A percentile compares a stretch with the other conserved stretches of the same genome.
Conservation (phyloP, 2,329 filamentous ascomycete genomes). For the Lomentospora prolificans region DNA sequence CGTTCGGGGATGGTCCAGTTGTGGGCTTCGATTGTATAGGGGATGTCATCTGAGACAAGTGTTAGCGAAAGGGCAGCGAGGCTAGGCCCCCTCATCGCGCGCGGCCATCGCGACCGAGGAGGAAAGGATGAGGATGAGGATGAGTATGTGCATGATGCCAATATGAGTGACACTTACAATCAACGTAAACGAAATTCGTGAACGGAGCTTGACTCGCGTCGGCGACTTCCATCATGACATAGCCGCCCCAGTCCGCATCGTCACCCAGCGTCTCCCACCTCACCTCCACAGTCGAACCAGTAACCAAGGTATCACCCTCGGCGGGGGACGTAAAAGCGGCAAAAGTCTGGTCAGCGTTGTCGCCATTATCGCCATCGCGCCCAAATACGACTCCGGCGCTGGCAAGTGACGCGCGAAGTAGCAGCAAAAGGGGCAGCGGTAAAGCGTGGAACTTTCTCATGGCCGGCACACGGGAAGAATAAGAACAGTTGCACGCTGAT, state of each 20-base stretch:
- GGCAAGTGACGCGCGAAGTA: not conserved
- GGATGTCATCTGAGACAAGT: not conserved
- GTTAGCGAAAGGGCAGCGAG: not conserved
- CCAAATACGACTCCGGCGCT: not conserved
- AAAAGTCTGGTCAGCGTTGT: not conserved
- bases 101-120: no score
- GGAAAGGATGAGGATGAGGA: not conserved
- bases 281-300: not conserved
- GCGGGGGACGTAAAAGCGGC: not conserved
- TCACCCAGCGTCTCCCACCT: not conserved
- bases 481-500: no score
- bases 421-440: not conserved
- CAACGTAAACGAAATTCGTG: constrained; percentile 2
- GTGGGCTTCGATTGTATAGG: constrained; percentile 2
- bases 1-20: constrained; percentile 9
- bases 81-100: no score
- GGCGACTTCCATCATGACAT: constrained; percentile 2
- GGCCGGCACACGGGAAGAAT: not conserved
- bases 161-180: constrained; percentile 3
- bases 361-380: not conserved
- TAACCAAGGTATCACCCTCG: not conserved
- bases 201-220: not conserved
- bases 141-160: not conserved
- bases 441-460: not conserved
- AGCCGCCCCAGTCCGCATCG: not conserved